Evolutionary conservation across 139 green algal genomes (phyloP), one percentile per base, ranked within the genome.

Genomic region (Tetratostichococcus sp.): DNA sequence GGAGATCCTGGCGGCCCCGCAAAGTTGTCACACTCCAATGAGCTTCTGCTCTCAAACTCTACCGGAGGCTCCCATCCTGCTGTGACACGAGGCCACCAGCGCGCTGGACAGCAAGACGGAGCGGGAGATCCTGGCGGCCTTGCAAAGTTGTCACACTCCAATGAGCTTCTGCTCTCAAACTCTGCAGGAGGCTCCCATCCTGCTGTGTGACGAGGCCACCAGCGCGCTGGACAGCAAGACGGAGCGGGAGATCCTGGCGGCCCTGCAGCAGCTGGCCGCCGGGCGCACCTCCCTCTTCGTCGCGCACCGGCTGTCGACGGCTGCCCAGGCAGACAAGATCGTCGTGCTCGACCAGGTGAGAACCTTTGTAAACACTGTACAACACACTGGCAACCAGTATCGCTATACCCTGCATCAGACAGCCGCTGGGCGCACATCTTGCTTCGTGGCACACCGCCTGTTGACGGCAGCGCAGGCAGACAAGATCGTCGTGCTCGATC

Each of bases 381-480:
- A n/a, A n/a, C 39, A 50, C 8, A 50, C 39, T 50, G 39, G n/a
- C n/a, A n/a, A n/a, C n/a, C 39, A 50, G 39, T 50, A 11, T 50
- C 39, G 11, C 39, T 50, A 11, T 50, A 50, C 39, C 82, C 8
- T 90, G 42, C 80, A 84, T 59, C 32, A 30, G 23, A 74, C 88
- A 25, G 75, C 78, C 1, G 30, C 65, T 42, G 91, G 92, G 1
- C 87, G 95, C n/a, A 99, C 96, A 6, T 91, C 86, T 50, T 78
- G 99, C 22, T 90, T 98, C 71, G 90, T 99, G 6, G 96, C 96
- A 1, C 96, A 99, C 83, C 87, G 95, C 3, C 87, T 99, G 23
- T 94, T 85, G 67, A 99, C 96, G 17, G 91, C 91, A 26, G 91
- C 92, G 1, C 83, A 90, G 82, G 95, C 91, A 58, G 89, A 98